A percentile compares a stretch with the other conserved stretches of the same genome.
phyloP scores from a whole-genome alignment of 2,329 filamentous ascomycete genomes.

The Trichophyton verrucosum region DNA sequence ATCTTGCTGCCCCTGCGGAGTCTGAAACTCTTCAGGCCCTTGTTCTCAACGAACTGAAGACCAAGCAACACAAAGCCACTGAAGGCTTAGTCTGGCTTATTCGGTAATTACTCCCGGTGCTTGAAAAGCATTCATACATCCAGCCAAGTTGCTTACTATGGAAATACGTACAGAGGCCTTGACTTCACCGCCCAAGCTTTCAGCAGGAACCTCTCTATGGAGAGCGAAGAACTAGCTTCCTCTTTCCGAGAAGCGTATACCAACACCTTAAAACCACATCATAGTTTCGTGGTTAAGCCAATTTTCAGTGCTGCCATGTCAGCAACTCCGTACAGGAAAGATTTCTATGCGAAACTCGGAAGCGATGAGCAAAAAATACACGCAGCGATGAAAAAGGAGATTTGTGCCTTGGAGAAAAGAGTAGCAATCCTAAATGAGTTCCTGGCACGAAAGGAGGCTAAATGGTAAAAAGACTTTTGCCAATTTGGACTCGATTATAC shows the following conservation, averaged over 20 bases:
- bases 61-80: conserved; percentile 75
- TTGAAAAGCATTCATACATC: background rate
- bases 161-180: conserved; percentile 52
- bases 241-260: conserved; percentile 83
- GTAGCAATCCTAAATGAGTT: conserved; percentile 64
- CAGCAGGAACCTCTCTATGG: conserved; percentile 57
- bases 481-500: background rate
- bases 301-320: conserved; percentile 89
- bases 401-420: conserved; percentile 63
- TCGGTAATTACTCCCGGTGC: conserved; percentile 45
- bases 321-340: conserved; percentile 81
- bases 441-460: conserved; percentile 42
- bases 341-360: conserved; percentile 80
- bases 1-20: conserved; percentile 62
- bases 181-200: conserved; percentile 87
- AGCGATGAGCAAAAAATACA: conserved; percentile 42
- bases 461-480: conserved; percentile 19
- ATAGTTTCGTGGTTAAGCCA: conserved; percentile 79
- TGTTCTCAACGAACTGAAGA: conserved; percentile 73
- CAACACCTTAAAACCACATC: conserved; percentile 79
- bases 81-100: conserved; percentile 86
- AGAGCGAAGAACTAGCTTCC: conserved; percentile 59
- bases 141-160: background rate
- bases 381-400: conserved; percentile 55
- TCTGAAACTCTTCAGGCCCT: conserved; percentile 80